phyloP scores from a whole-genome alignment of 768 basidiomycete species.

The Clitopilus hobsonii region DNA sequence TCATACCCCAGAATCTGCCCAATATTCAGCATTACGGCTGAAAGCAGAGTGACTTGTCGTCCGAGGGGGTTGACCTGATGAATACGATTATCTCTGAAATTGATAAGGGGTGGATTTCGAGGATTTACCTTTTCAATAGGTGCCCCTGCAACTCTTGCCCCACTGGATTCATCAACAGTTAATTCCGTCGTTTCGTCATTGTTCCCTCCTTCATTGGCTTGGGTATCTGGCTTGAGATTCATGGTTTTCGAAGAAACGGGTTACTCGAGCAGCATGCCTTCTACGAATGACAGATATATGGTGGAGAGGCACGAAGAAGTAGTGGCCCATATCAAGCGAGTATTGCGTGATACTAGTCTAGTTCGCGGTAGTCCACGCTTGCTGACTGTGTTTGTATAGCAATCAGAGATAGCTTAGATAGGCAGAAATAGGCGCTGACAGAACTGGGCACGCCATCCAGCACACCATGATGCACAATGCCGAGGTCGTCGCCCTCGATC shows the following conservation, averaged over 20 bases:
- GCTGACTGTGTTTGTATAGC: conserved; percentile 1
- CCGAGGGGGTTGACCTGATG: conserved; percentile 24
- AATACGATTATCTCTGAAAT: background rate
- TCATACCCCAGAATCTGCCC: conserved; percentile 29
- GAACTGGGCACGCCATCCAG: background rate
- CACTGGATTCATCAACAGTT: background rate
- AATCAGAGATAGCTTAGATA: background rate
- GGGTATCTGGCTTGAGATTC: background rate
- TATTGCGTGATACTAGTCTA: conserved; percentile 12
- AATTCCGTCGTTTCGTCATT: background rate
- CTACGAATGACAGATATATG: background rate
- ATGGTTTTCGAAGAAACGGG: background rate
- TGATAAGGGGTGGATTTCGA: background rate
- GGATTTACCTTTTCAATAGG: conserved; percentile 21
- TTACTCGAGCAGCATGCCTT: background rate
- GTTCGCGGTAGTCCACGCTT: conserved; percentile 3
- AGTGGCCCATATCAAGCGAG: conserved; percentile 6
- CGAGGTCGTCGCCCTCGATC: too few relatives aligned
- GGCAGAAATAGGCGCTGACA: background rate
- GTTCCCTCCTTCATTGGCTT: background rate
- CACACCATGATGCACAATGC: too few relatives aligned
- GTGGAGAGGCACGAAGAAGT: background rate
- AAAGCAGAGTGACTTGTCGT: conserved; percentile 26
- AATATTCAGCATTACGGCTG: conserved; percentile 30
- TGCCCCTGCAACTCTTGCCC: conserved; percentile 9